Percentiles rank a stretch among this genome's conserved stretches.
These are phyloP conservation scores for Nitzschia putrida DNA, from an alignment of 108 stramenopile genomes.

Conservation along the genomic window DNA sequence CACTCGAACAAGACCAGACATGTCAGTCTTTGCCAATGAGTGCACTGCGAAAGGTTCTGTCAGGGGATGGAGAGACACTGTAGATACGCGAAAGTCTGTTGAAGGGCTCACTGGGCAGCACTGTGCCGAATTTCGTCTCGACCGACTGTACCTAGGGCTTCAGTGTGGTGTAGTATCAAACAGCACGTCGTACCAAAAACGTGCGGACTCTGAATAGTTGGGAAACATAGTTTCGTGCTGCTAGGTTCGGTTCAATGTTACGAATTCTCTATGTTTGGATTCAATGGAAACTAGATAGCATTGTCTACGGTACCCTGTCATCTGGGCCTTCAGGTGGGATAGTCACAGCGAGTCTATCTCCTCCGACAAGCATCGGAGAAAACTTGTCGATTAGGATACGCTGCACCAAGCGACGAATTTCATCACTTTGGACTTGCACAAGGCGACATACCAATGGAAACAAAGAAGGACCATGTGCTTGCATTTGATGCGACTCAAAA, in stretches of 20 bases:
- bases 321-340: no score
- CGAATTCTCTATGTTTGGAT: no score
- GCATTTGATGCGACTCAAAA: constrained; percentile 56
- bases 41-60: constrained; percentile 14
- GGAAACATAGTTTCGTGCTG: no score
- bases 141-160: constrained; percentile 5
- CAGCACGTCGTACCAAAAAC: neutral
- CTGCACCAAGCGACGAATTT: constrained; percentile 73
- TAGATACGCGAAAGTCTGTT: neutral
- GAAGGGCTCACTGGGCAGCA: constrained; percentile 14
- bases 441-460: constrained; percentile 76
- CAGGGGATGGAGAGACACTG: neutral
- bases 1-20: constrained; percentile 37
- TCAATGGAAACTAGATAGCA: neutral
- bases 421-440: constrained; percentile 70
- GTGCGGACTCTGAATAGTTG: neutral
- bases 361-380: constrained; percentile 44
- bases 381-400: constrained; percentile 62
- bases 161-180: neutral
- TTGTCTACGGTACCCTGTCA: no score
- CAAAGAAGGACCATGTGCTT: constrained; percentile 49
- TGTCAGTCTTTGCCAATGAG: constrained; percentile 28
- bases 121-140: neutral
- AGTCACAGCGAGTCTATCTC: no score
- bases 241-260: no score